phyloP scores from a whole-genome alignment of 495 filamentous ascomycete genomes.

The Alectoria sarmentosa region DNA sequence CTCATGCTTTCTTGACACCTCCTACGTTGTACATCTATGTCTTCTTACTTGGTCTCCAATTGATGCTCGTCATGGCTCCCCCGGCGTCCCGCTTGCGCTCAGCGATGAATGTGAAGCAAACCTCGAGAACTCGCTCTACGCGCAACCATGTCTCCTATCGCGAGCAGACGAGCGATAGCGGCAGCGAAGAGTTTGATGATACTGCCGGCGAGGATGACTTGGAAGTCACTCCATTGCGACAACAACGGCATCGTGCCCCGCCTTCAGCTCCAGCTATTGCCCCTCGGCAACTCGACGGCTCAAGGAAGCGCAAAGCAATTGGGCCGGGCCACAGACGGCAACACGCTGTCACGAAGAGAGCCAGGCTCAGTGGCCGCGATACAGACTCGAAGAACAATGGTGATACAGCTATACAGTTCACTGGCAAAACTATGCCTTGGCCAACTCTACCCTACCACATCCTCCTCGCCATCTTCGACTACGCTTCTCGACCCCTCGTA shows the following conservation, averaged over 20 bases:
- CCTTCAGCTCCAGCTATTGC: constrained; percentile 11
- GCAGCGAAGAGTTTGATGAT: constrained; percentile 22
- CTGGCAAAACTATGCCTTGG: constrained; percentile 58
- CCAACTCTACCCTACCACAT: constrained; percentile 63
- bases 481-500: constrained; percentile 54
- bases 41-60: neutral
- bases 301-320: constrained; percentile 9
- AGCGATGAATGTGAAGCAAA: constrained; percentile 23
- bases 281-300: neutral
- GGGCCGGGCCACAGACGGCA: constrained; percentile 2
- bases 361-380: neutral
- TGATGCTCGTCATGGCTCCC: constrained; percentile 1
- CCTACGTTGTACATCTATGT: neutral
- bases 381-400: neutral
- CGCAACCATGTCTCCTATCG: constrained; percentile 37
- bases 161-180: constrained; percentile 39
- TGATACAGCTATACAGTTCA: constrained; percentile 25
- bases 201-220: neutral
- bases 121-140: constrained; percentile 26
- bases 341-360: neutral
- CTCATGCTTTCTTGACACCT: neutral
- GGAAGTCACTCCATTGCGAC: neutral
- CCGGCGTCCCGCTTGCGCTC: constrained; percentile 31
- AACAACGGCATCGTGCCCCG: neutral
- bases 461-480: constrained; percentile 59